These are phyloP conservation scores for Patellifolia procumbens DNA, from an alignment of 179 eudicot species.

Conservation along the genomic window DNA sequence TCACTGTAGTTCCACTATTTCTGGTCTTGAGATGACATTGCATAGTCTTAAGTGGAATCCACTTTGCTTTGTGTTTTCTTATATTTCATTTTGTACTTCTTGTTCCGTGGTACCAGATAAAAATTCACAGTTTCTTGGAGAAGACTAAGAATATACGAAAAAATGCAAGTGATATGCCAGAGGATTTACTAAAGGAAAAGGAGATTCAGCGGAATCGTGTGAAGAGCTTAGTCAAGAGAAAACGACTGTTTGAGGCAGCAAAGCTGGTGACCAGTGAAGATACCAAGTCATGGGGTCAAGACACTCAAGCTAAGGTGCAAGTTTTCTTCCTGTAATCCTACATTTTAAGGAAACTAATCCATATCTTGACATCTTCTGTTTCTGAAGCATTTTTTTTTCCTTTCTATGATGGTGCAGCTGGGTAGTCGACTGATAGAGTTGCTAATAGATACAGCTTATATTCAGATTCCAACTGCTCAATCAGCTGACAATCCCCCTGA, in stretches of 20 bases:
- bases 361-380: constrained; percentile 10
- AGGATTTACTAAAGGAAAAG: constrained; percentile 51
- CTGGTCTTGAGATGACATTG: constrained; percentile 2
- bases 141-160: constrained; percentile 52
- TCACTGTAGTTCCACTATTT: background rate
- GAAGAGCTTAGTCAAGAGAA: constrained; percentile 63
- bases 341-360: background rate
- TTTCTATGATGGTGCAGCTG: constrained; percentile 54
- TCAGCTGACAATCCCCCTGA: constrained; percentile 77
- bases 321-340: constrained; percentile 11
- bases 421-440: constrained; percentile 84
- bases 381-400: constrained; percentile 12
- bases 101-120: constrained; percentile 46
- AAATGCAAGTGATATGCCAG: constrained; percentile 46
- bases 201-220: constrained; percentile 67
- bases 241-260: constrained; percentile 57
- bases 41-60: background rate
- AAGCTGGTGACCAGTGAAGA: constrained; percentile 69
- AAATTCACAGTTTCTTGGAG: constrained; percentile 77
- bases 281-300: constrained; percentile 71
- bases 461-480: constrained; percentile 63
- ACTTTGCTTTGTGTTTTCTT: constrained; percentile 12
- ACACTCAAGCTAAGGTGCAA: constrained; percentile 78
- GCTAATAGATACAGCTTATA: constrained; percentile 76
- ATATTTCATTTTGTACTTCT: background rate